phyloP scores from a whole-genome alignment of 805 yeast genomes.

The Ogataea siamensis region DNA sequence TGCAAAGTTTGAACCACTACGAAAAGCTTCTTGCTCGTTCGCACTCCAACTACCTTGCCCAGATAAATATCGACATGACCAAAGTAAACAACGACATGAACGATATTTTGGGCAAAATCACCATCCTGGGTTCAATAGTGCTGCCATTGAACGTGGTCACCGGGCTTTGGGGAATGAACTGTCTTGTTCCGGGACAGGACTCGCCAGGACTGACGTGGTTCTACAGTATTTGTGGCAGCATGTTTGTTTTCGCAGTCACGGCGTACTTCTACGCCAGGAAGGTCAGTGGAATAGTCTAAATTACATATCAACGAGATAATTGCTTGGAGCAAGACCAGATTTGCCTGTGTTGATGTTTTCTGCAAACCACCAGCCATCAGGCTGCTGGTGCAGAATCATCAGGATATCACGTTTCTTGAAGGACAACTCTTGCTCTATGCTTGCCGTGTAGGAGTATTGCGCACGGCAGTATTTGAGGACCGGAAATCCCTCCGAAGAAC shows the following conservation, averaged over 20 bases:
- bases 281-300: slow-evolving; percentile 32
- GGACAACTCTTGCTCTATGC: slow-evolving; percentile 57
- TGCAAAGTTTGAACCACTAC: slow-evolving; percentile 88
- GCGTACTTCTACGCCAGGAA: slow-evolving; percentile 50
- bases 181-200: slow-evolving; percentile 90
- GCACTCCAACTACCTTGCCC: slow-evolving; percentile 96
- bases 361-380: slow-evolving; percentile 76
- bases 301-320: slow-evolving; percentile 41
- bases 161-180: slow-evolving; percentile 99
- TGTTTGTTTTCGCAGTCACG: slow-evolving; percentile 46
- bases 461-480: slow-evolving; percentile 55
- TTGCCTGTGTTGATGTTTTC: slow-evolving; percentile 47
- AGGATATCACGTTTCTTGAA: slow-evolving; percentile 58
- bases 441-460: slow-evolving; percentile 55
- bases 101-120: slow-evolving; percentile 90
- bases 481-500: slow-evolving; percentile 51
- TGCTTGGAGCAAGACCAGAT: slow-evolving; percentile 64
- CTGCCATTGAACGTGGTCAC: slow-evolving; percentile 93
- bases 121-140: slow-evolving; percentile 91
- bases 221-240: slow-evolving; percentile 45
- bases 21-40: slow-evolving; percentile 90
- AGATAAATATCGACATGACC: slow-evolving; percentile 96
- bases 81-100: slow-evolving; percentile 95
- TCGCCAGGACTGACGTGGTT: slow-evolving; percentile 65
- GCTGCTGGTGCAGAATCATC: slow-evolving; percentile 54